Evolutionary conservation across 345 rosid species (phyloP), one percentile per base, ranked within the genome.

Genomic region (Brassica cretica): DNA sequence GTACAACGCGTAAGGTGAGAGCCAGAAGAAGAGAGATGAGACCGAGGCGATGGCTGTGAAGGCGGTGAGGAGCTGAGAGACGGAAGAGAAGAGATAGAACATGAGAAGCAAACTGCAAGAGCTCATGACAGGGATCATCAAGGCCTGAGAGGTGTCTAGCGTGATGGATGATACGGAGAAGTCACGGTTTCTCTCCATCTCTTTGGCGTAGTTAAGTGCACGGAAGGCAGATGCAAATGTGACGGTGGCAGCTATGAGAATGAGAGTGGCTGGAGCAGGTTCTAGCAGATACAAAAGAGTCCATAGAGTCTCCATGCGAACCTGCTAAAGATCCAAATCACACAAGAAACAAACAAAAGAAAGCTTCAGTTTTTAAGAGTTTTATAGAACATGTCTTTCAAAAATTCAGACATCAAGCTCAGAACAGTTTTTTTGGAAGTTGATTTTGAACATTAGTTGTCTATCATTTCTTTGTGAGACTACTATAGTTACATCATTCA

Each of bases 61-160:
- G 7, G 86, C 97, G 18, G 99, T 89, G 46, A 94, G 94, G 64
- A 92, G 83, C 74, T 92, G 98, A 21, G 98, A 92, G 30, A 94
- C 98, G 0, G 97, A 92, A 65, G 96, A 91, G 80, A 94, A 94
- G 75, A 94, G 73, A 82, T 92, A 94, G 14, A 41, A 41, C 49
- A 41, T 41, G 49, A 41, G 49, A 3, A 41, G 49, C 49, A 41
- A 2, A 39, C 99, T 92, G 87, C 97, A 92, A 33, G 99, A 95
- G 88, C 98, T 94, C 97, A 94, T 88, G 29, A 92, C 64, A 6
- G 98, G 98, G 81, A 94, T 92, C 98, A 94, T 91, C 14, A 92
- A 78, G 14, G 98, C 98, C 66, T 92, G 98, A 8, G 97, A 94
- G 75, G 83, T 86, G 75, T 94, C 98, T 70, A 94, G 70, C 9